Base-by-base conservation (phyloP, 169 alveolate species). In the Plasmodium malariae region DNA sequence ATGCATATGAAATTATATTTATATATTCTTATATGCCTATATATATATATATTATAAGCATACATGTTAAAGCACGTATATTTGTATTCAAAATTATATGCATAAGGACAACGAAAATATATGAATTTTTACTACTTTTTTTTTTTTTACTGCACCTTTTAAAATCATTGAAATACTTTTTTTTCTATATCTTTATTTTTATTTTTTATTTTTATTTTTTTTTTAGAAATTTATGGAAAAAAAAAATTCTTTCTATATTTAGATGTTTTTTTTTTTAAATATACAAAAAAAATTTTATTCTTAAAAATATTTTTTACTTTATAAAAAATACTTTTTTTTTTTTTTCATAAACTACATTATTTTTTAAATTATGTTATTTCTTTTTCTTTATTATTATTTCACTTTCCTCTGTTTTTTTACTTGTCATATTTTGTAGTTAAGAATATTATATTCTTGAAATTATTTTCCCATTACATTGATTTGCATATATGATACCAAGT, bases 61-160 rank as follows among this genome's bases (percentile, higher is more conserved):
- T 21, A 28, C 4, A 62, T 63, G 14, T 7, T 43, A 37, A 26
- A 17, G 21, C 74, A 67, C 51, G 51, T 9, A 6, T 40, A 40
- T 9, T 6, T 48, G 36, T 67, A 67, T 48, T 12, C 51, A 67
- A 0, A 21, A 24, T 32, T 63, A 63, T 67, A 21, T 67, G 17
- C 60, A 1, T 28, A 67, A 55, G 24, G 36, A 67, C 34, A 49
- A 34, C 59, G 14, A 28, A 24, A 72, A 40, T n/a, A 32, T 36
- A 45, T 7, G 73, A 11, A 45, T 45, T 17, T 6, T 28, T 19
- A 72, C 36, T 60, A 37, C n/a, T n/a, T n/a, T n/a, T n/a, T n/a
- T 60, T 60, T 71, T 72, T 57, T 17, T 60, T 72, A 72, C 57
- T 72, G 69, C 71, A 72, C 73, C 69, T 72, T 60, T 2, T 32